phyloP scores from a whole-genome alignment of 164 flowering plant genomes.

The Piper longum region DNA sequence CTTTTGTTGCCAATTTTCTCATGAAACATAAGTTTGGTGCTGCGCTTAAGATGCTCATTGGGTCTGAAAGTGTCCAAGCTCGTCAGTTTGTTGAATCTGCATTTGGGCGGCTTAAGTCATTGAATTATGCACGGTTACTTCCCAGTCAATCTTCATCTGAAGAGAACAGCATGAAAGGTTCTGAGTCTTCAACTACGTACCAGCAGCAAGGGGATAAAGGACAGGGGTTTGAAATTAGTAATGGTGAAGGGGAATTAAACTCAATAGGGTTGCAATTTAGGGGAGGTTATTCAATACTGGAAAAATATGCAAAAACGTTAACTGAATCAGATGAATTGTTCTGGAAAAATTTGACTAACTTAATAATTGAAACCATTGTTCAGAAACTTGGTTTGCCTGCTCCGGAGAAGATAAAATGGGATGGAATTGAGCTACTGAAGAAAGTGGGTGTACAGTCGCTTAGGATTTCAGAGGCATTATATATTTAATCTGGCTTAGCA shows the following conservation, averaged over 20 bases:
- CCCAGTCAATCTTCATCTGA: slow-evolving; percentile 15
- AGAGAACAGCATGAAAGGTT: slow-evolving; percentile 6
- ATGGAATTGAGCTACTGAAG: slow-evolving; percentile 46
- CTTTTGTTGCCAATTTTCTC: slow-evolving; percentile 63
- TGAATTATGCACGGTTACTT: slow-evolving; percentile 28
- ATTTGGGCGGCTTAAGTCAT: slow-evolving; percentile 60
- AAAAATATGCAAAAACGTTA: slow-evolving; percentile 16
- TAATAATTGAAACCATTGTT: slow-evolving; percentile 44
- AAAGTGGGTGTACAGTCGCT: slow-evolving; percentile 48
- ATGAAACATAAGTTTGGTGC: slow-evolving; percentile 38
- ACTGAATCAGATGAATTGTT: slow-evolving; percentile 33
- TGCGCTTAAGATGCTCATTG: slow-evolving; percentile 44
- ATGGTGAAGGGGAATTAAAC: slow-evolving; percentile 7
- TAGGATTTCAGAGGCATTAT: slow-evolving; percentile 55
- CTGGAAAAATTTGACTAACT: slow-evolving; percentile 56
- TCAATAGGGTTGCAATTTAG: slow-evolving; percentile 6
- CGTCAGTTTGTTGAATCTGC: slow-evolving; percentile 83
- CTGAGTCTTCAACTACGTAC: slow-evolving; percentile 5
- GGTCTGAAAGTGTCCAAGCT: slow-evolving; percentile 71
- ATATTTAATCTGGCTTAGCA: slow-evolving; percentile 89
- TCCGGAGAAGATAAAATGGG: slow-evolving; percentile 71
- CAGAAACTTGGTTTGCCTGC: slow-evolving; percentile 59
- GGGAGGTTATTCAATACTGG: slow-evolving; percentile 6
- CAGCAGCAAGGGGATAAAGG: slow-evolving; percentile 4
- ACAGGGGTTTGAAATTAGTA: slow-evolving; percentile 15